A percentile compares a stretch with the other conserved stretches of the same genome.
phyloP scores from a whole-genome alignment of 2,329 filamentous ascomycete species.

The Ascochyta viciae-villosae region DNA sequence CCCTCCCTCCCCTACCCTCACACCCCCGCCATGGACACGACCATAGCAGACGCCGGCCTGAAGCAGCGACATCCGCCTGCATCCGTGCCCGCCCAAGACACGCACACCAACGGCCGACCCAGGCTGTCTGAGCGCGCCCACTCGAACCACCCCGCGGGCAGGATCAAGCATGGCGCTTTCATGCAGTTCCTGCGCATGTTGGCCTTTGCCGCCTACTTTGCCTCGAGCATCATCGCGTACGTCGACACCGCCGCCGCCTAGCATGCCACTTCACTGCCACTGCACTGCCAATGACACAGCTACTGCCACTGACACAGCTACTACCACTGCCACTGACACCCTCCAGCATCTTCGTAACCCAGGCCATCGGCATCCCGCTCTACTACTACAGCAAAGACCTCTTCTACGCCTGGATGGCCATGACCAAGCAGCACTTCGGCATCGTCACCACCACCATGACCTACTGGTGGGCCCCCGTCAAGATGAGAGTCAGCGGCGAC shows the following conservation, averaged over 20 bases:
- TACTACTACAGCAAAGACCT: conserved; percentile 76
- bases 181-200: conserved; percentile 54
- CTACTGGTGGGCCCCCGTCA: conserved; percentile 82
- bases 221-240: conserved; percentile 51
- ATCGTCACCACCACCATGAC: conserved; percentile 80
- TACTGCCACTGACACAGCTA: no score
- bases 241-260: conserved; percentile 25
- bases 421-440: conserved; percentile 86
- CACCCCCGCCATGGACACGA: conserved; percentile 12
- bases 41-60: conserved; percentile 41
- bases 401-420: conserved; percentile 84
- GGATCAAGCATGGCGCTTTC: conserved; percentile 52
- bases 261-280: no score
- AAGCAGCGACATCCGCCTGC: conserved; percentile 42
- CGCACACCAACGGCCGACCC: conserved; percentile 22
- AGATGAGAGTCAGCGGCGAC: conserved; percentile 82
- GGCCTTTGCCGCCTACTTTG: conserved; percentile 56
- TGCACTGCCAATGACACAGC: no score
- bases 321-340: conserved; percentile 3
- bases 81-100: conserved; percentile 29
- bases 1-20: not conserved
- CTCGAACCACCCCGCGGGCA: conserved; percentile 43
- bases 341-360: conserved; percentile 64
- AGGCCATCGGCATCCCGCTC: conserved; percentile 74
- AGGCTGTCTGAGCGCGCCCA: conserved; percentile 19